Evolutionary conservation across 306 rosid species (phyloP), one percentile per base, ranked within the genome.

Genomic region (Cajanus cajan): DNA sequence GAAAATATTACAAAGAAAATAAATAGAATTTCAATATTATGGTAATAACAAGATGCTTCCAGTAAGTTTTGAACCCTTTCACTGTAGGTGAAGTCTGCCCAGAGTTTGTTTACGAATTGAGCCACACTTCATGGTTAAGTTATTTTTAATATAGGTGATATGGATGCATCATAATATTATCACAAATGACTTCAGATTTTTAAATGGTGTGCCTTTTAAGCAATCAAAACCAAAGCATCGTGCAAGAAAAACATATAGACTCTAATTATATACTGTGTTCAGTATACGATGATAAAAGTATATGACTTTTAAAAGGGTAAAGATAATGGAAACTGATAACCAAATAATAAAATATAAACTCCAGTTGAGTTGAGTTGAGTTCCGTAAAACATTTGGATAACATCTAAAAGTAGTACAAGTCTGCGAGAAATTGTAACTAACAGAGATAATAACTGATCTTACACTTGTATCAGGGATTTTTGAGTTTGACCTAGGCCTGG

Each of bases 401-500:
- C 68, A 63, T 50, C 22, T 45, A n/a, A 54, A 76, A 33, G 62
- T 54, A 63, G 18, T 34, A 47, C 25, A 79, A 41, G 66, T 28
- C 28, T 21, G 9, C 11, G 7, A 54, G 61, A 7, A 84, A 59
- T 21, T 6, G 54, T 41, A 79, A 79, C 33, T 45, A 28, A 78
- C 52, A 24, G 78, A 16, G 59, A 36, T 58, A 44, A 55, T 21
- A 80, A 72, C 61, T 40, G 69, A 55, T 90, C 98, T 95, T 87
- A 93, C 99, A 95, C 88, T 76, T 63, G 75, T 40, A 28, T 74
- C 41, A 95, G 89, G 43, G 97, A 87, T 69, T 89, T 85, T 83
- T 95, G 92, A 80, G 94, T 85, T 83, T 95, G 92, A 80, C 96
- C 94, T 6, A 95, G 87, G 57, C 90, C 97, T 31, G 80, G 50